Evolutionary conservation across 1,284 basidiomycete genomes (phyloP).

Genomic region (Anthracocystis walkeri): DNA sequence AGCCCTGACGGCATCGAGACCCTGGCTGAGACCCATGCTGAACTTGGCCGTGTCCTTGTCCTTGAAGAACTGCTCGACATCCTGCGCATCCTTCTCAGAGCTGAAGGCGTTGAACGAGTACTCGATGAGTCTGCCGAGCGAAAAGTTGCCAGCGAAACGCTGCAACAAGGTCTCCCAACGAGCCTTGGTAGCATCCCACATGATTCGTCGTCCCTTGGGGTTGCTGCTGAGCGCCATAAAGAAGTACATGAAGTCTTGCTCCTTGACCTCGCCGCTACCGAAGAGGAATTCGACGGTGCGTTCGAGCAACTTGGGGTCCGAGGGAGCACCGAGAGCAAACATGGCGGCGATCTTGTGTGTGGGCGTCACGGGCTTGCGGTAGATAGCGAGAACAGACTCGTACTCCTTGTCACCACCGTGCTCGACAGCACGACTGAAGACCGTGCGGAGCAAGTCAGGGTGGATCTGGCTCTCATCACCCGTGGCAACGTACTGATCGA

Average conservation of each 20-base stretch:
- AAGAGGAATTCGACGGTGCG: constrained; percentile 68
- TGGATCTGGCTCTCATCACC: constrained; percentile 85
- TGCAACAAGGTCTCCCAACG: constrained; percentile 70
- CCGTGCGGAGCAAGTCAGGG: constrained; percentile 65
- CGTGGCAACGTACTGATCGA: constrained; percentile 78
- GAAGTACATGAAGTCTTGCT: constrained; percentile 69
- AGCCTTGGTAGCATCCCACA: constrained; percentile 69
- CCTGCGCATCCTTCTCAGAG: constrained; percentile 78
- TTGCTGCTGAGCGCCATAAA: constrained; percentile 66
- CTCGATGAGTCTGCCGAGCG: constrained; percentile 69
- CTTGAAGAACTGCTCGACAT: constrained; percentile 75
- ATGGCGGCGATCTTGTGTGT: constrained; percentile 70
- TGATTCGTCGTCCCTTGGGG: constrained; percentile 61
- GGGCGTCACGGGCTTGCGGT: constrained; percentile 75
- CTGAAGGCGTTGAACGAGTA: constrained; percentile 77
- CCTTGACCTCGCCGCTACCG: constrained; percentile 69
- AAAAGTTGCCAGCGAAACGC: constrained; percentile 74
- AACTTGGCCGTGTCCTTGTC: constrained; percentile 70
- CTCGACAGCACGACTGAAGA: constrained; percentile 73
- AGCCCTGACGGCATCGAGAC: constrained; percentile 77
- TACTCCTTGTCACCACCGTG: constrained; percentile 84
- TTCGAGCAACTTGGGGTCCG: constrained; percentile 62
- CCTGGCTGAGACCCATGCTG: constrained; percentile 76
- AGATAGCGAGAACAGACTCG: constrained; percentile 74
- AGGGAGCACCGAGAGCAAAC: constrained; percentile 65